Conservation (phyloP, 1,139 yeast species). For the Saccharomyces hybrid region DNA sequence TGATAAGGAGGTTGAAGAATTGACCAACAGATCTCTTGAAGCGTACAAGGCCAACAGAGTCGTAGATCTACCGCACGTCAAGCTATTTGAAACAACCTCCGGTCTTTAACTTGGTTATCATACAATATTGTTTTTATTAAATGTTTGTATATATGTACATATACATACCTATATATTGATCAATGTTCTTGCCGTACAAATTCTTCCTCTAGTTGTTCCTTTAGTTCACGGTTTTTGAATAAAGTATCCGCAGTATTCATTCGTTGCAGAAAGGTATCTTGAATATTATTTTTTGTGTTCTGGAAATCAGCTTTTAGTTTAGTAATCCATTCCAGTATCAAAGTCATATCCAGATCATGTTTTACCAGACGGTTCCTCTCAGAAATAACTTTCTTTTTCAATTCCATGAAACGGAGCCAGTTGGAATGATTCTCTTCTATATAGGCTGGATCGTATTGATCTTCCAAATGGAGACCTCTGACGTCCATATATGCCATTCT, state of each 20-base stretch:
- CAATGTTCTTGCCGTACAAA: background rate
- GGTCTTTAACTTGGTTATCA: slow-evolving; percentile 10
- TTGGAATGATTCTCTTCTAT: slow-evolving; percentile 12
- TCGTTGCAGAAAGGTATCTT: background rate
- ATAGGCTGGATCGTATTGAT: slow-evolving; percentile 1
- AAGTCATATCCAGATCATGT: slow-evolving; percentile 17
- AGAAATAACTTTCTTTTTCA: slow-evolving; percentile 21
- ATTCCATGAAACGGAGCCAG: slow-evolving; percentile 25
- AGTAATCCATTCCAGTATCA: background rate
- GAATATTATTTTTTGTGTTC: background rate
- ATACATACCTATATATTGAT: background rate
- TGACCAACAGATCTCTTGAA: slow-evolving; percentile 45
- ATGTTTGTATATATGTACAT: background rate
- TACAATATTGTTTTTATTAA: background rate
- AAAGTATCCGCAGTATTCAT: background rate
- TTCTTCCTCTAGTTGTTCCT: background rate
- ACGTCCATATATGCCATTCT: slow-evolving; percentile 31
- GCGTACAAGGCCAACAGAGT: slow-evolving; percentile 36
- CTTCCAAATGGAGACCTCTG: background rate
- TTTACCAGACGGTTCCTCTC: slow-evolving; percentile 48
- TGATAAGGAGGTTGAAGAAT: slow-evolving; percentile 42
- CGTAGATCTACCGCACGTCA: slow-evolving; percentile 23
- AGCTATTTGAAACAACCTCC: slow-evolving; percentile 28
- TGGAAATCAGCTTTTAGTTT: background rate
- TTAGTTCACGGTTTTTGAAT: background rate